Conservation (phyloP, 1,284 basidiomycete species). For the Cutaneotrichosporon dermatis region DNA sequence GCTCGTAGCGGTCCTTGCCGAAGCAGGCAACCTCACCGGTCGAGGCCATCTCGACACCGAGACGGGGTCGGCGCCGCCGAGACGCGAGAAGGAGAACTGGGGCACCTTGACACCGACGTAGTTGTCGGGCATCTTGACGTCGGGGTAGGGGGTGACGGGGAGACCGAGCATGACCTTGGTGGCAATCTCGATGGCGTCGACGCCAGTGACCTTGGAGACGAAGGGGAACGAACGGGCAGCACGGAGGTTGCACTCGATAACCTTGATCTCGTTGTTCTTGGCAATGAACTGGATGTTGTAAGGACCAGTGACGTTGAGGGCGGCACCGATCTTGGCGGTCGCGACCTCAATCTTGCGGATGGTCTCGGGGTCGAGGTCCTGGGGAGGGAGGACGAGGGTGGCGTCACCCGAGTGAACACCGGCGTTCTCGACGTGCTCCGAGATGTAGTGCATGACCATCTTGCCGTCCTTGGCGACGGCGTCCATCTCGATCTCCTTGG, state of each 20-base stretch:
- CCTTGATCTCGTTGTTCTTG: conserved; percentile 99
- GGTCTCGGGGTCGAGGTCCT: conserved; percentile 94
- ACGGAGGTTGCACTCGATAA: conserved; percentile 98
- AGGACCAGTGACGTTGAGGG: conserved; percentile 97
- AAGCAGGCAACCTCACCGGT: conserved; percentile 99
- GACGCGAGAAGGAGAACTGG: conserved; percentile 93
- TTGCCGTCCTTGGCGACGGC: conserved; percentile 95
- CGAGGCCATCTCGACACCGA: conserved; percentile 99
- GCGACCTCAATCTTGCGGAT: conserved; percentile 94
- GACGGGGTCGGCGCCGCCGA: conserved; percentile 95
- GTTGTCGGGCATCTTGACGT: conserved; percentile 75
- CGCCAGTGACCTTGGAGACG: conserved; percentile 95
- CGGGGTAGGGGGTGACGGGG: conserved; percentile 85
- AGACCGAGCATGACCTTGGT: conserved; percentile 96
- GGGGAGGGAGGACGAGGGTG: conserved; percentile 94
- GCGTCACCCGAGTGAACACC: conserved; percentile 97
- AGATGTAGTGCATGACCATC: conserved; percentile 99
- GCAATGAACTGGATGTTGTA: conserved; percentile 99
- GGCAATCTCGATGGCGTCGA: conserved; percentile 97
- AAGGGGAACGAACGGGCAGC: conserved; percentile 98
- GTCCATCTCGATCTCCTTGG: conserved; percentile 99
- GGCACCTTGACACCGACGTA: conserved; percentile 99
- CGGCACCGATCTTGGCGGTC: conserved; percentile 93
- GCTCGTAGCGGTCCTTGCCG: conserved; percentile 97
- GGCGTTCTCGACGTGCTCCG: conserved; percentile 98